A percentile compares a stretch with the other conserved stretches of the same genome.
Conservation (phyloP, 2,329 filamentous ascomycete genomes). For the Hypomyces perniciosus region DNA sequence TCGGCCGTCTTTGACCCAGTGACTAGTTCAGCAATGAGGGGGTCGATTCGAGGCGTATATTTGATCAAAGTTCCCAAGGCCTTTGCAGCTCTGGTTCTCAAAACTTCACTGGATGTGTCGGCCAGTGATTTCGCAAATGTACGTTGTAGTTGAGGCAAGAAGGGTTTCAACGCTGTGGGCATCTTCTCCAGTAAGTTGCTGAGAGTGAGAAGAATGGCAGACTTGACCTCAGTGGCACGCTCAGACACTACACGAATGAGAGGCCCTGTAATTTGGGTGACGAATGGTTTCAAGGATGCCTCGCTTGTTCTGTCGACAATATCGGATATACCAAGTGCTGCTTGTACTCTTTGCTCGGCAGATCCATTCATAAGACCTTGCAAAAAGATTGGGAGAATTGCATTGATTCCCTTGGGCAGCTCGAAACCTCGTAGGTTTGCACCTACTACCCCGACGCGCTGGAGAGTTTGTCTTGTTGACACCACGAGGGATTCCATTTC, state of each 20-base stretch:
- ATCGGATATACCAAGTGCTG: constrained; percentile 90
- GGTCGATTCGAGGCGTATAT: constrained; percentile 89
- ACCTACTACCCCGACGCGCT: constrained; percentile 83
- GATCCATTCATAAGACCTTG: constrained; percentile 97
- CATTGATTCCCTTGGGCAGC: constrained; percentile 94
- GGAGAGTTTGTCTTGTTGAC: constrained; percentile 79
- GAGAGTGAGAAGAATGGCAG: constrained; percentile 85
- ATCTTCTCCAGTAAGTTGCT: constrained; percentile 97
- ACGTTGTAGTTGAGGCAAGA: constrained; percentile 90
- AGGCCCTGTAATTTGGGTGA: constrained; percentile 95
- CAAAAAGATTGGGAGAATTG: constrained; percentile 91
- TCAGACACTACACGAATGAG: constrained; percentile 97
- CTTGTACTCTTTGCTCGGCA: constrained; percentile 82
- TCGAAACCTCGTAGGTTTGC: constrained; percentile 81
- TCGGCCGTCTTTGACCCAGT: constrained; percentile 89
- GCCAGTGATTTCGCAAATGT: constrained; percentile 96
- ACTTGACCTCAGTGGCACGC: constrained; percentile 91
- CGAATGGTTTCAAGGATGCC: constrained; percentile 84
- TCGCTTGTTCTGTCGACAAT: constrained; percentile 89
- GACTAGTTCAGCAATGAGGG: constrained; percentile 84
- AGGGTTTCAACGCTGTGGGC: constrained; percentile 88
- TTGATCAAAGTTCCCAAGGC: constrained; percentile 93
- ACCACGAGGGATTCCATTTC: constrained; percentile 92
- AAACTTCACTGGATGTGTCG: constrained; percentile 81
- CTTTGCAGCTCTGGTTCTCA: constrained; percentile 84